Evolutionary conservation across 202 grass and related monocot genomes (phyloP), one percentile per base, ranked within the genome.

Genomic region (Tripidium arundinaceum): DNA sequence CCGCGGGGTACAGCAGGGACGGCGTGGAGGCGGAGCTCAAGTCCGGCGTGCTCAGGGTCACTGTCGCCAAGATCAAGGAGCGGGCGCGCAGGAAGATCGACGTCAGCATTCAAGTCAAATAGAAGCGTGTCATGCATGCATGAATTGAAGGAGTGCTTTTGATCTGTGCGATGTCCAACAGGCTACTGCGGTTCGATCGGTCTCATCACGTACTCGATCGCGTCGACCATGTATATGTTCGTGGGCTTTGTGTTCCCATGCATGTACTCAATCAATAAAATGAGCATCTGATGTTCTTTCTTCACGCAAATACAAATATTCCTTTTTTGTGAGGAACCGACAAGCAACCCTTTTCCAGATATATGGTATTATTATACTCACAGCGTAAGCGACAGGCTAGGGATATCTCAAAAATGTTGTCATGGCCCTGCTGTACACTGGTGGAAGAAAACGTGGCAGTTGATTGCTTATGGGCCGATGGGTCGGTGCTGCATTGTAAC

Each of bases 1-100:
- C 74, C 86, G 12, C 60, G 0, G 74, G 75, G 12, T 83, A 83
- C 50, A 83, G 25, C 39, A 79, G 6, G 75, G 86, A 79, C 61
- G 12, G 60, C 1, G 50, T 75, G 16, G 0, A 34, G 29, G 80
- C 80, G 0, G 49, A 79, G 61, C 74, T 87, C 46, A 29, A 3
- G 46, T 73, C 80, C 22, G 86, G 86, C 29, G 75, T 19, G 49
- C 68, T 87, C 1, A 61, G 0, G 38, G 68, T 87, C 21, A 50
- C 3, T 38, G 40, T 87, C 10, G 2, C 0, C 38, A 87, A 68
- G 80, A 26, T 73, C 14, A 66, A 14, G 36, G 38, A 72, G 74
- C 8, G 34, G 8, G 46, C 59, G 15, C 85, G 85, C 46, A 79
- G 79, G 85, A 79, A 12, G 66, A 83, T 83, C 66, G 54, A 5